These are phyloP conservation scores for Tricholoma flavovirens DNA, from an alignment of 768 basidiomycete genomes.

Conservation along the genomic window DNA sequence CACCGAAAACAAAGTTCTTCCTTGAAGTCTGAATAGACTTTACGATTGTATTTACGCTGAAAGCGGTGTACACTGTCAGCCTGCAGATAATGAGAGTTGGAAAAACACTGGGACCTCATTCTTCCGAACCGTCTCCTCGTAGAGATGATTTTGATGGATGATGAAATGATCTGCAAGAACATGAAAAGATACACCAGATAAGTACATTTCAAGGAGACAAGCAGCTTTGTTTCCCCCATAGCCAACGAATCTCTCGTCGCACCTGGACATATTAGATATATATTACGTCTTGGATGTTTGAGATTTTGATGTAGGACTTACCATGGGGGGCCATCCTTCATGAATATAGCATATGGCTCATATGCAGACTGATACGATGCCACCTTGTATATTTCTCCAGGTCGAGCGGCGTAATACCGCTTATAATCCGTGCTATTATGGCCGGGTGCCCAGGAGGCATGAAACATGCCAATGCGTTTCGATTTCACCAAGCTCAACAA, in stretches of 20 bases:
- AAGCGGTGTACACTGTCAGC: background rate
- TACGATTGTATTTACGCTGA: constrained; percentile 71
- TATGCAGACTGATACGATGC: constrained; percentile 77
- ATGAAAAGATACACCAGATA: constrained; percentile 79
- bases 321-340: constrained; percentile 73
- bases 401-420: constrained; percentile 52
- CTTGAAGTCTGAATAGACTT: constrained; percentile 71
- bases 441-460: constrained; percentile 69
- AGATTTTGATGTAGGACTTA: constrained; percentile 22
- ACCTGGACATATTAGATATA: constrained; percentile 59
- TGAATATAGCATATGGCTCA: constrained; percentile 85
- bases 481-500: constrained; percentile 55
- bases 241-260: constrained; percentile 86
- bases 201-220: constrained; percentile 86
- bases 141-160: constrained; percentile 80
- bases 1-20: constrained; percentile 71
- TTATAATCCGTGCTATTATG: constrained; percentile 80
- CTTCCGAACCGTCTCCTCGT: constrained; percentile 69
- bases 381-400: constrained; percentile 71
- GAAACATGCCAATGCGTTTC: constrained; percentile 67
- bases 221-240: constrained; percentile 94
- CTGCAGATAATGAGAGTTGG: background rate
- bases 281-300: background rate
- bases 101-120: constrained; percentile 47
- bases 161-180: constrained; percentile 86